Evolutionary conservation across 1,284 basidiomycete genomes (phyloP), one percentile per base, ranked within the genome.

Genomic region (Pseudozyma hubeiensis): DNA sequence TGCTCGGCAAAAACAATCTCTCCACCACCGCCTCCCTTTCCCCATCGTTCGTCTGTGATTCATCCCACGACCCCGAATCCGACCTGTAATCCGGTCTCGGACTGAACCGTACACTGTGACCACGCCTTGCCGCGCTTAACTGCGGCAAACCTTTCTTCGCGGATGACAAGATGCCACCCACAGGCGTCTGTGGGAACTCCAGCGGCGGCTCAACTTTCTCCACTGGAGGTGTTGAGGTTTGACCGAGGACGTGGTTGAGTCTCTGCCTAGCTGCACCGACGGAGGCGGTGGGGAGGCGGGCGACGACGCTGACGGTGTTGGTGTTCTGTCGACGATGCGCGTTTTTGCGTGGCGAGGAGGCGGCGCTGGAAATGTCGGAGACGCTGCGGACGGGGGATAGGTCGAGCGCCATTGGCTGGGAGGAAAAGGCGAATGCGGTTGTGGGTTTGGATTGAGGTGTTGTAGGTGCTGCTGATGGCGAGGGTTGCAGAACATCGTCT

Each of bases 61-160:
- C 64, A 24, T 67, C 72, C 67, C 65, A 74, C 29, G 59, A 63
- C 8, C 72, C 72, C 19, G 72, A 75, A 53, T 75, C 72, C n/a
- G 67, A 70, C 3, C 72, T 24, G 31, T 70, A 75, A 41, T 75
- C 72, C 0, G 72, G 72, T 35, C 63, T 47, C 30, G 72, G 72
- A 19, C 72, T 75, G 53, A 75, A 75, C 1, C 72, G 44, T 0
- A 75, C 72, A 44, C 64, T 75, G 19, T 65, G 71, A 17, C 62
- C 53, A 11, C 64, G 34, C 5, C 57, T 29, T 1, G 53, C 53
- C 2, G 56, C 43, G 29, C 59, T 62, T 24, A 60, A 41, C 43
- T 50, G 48, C 34, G 52, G 33, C 35, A 41, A 10, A 0, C 47
- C 54, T 35, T 65, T 68, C 29, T 50, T 67, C 5, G 56, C 46